Evolutionary conservation across 139 green algal species (phyloP).

Genomic region (Chlorella sp.): DNA sequence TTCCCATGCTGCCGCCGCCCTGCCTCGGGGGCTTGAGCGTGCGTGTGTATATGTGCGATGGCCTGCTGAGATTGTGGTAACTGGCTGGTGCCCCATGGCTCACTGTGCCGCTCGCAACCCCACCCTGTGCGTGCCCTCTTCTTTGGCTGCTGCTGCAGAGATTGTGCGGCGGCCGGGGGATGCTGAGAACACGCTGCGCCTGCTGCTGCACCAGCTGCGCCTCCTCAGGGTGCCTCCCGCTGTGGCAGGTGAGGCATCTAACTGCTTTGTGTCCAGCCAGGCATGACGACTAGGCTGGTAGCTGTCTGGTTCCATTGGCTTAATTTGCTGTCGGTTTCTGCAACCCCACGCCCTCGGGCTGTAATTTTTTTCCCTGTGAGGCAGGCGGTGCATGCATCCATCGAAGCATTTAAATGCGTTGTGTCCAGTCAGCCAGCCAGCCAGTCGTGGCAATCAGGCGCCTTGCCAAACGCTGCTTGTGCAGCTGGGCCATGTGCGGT

Average conservation of each 20-base stretch:
- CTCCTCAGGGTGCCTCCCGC: neutral
- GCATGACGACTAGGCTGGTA: no score
- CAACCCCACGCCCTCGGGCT: no score
- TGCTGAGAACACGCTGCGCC: slow-evolving; percentile 67
- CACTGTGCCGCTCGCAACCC: neutral
- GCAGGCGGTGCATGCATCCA: no score
- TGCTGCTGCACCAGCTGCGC: slow-evolving; percentile 47
- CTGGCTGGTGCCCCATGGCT: no score
- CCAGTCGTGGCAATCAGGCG: no score
- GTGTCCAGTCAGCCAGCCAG: neutral
- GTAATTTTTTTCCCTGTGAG: no score
- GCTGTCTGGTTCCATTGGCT: no score
- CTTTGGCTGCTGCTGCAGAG: slow-evolving; percentile 3
- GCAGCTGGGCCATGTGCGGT: neutral
- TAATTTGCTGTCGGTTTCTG: no score
- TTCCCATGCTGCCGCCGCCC: no score
- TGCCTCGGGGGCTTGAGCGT: neutral
- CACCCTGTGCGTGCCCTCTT: neutral
- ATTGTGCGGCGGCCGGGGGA: slow-evolving; percentile 71
- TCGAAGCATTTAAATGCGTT: neutral
- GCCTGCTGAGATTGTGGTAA: no score
- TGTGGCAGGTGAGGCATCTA: neutral
- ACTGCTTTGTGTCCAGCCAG: neutral
- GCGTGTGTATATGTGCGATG: no score
- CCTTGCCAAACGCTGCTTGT: neutral